Evolutionary conservation across 306 rosid species (phyloP), one percentile per base, ranked within the genome.

Genomic region (Coriaria nepalensis): DNA sequence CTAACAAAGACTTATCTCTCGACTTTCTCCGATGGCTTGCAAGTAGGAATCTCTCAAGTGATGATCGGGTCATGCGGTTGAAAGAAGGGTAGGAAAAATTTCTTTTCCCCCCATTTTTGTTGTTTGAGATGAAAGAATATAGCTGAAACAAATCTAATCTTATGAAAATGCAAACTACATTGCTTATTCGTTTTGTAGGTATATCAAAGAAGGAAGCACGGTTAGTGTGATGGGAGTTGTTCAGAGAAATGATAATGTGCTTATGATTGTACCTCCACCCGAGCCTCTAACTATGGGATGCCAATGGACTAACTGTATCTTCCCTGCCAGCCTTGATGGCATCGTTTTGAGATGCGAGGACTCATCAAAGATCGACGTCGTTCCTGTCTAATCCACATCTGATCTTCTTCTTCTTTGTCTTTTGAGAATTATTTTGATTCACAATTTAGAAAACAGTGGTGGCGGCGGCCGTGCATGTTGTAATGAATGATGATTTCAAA

Each of bases 221-320:
- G 97, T 84, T 29, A 90, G 97, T n/a, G 92, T 90, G 50, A 84
- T 90, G 95, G 97, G 97, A 38, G 92, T 84, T 53, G 97, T 90
- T 65, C 97, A 90, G 64, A 79, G 95, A 65, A 90, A 90, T 35
- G 95, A 90, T 41, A 90, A 84, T 14, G 97, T 90, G 63, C 95
- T 90, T 44, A 90, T 84, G 97, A 85, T 90, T 9, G 92, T 90
- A 33, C 97, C 97, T 37, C 97, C 97, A 6, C 84, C 94, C 0
- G 97, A 90, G 65, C 93, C 95, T 1, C 50, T 90, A 51, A 70
- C 94, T 3, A 90, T 93, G 0, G 95, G 97, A 50, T 90, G 97
- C 73, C 97, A 90, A 46, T 90, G 97, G 97, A 52, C 56, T 39
- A 78, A 73, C 56, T 90, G 83, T 64, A 75, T 81, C 65, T 84